Evolutionary conservation across 805 yeast species (phyloP).

Genomic region (Zygosaccharomyces bisporus): DNA sequence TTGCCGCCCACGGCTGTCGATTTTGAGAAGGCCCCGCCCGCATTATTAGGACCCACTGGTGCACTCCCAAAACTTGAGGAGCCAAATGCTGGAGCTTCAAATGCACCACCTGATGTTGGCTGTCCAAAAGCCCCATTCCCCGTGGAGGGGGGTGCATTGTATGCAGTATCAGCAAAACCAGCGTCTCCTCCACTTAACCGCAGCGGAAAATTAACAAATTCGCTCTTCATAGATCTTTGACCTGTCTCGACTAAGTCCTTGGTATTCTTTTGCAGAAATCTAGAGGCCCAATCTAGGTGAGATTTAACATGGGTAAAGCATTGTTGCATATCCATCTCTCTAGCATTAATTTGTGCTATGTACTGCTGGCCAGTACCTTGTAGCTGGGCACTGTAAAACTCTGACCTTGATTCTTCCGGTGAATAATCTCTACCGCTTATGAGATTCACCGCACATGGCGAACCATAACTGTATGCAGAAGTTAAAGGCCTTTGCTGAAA

Average conservation of each 20-base stretch:
- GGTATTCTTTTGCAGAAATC: slow-evolving; percentile 50
- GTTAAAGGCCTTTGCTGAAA: slow-evolving; percentile 37
- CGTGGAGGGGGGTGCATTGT: slow-evolving; percentile 2
- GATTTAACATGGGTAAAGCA: slow-evolving; percentile 39
- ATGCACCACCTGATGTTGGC: slow-evolving; percentile 18
- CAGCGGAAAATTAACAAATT: slow-evolving; percentile 37
- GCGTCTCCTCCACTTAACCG: slow-evolving; percentile 28
- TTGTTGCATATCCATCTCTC: slow-evolving; percentile 46
- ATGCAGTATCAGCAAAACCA: slow-evolving; percentile 18
- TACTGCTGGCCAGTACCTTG: slow-evolving; percentile 39
- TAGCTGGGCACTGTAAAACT: slow-evolving; percentile 42
- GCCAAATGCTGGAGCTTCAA: slow-evolving; percentile 26
- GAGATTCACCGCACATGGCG: slow-evolving; percentile 47
- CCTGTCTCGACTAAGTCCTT: slow-evolving; percentile 31
- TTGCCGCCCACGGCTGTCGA: slow-evolving; percentile 9
- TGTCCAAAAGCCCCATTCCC: slow-evolving; percentile 17
- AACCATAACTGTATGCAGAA: slow-evolving; percentile 47
- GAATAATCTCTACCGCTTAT: slow-evolving; percentile 52
- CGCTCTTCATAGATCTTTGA: slow-evolving; percentile 24
- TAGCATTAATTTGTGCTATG: slow-evolving; percentile 39
- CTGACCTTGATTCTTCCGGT: slow-evolving; percentile 49
- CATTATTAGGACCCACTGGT: neutral
- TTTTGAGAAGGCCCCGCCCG: slow-evolving; percentile 16
- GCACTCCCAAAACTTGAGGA: slow-evolving; percentile 18
- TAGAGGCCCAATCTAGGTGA: slow-evolving; percentile 49